Evolutionary conservation across 1,284 basidiomycete species (phyloP).

Genomic region (Ceratobasidium sp.): DNA sequence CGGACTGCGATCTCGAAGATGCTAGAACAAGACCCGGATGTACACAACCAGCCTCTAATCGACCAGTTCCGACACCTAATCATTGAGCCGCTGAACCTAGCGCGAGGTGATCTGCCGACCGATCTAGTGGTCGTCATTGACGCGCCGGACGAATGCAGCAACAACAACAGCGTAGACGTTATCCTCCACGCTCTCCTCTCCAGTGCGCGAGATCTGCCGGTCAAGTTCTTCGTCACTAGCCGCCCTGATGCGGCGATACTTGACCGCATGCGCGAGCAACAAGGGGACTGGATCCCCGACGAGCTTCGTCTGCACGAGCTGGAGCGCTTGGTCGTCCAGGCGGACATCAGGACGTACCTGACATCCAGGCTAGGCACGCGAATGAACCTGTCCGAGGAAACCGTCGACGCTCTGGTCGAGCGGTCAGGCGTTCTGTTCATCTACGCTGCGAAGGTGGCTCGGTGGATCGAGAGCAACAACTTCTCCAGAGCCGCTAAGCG

Average conservation of each 20-base stretch:
- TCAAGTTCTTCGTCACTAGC: not conserved
- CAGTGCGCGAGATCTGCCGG: not conserved
- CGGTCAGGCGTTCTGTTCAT: not conserved
- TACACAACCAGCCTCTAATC: not conserved
- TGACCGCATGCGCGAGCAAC: not conserved
- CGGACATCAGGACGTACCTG: not conserved
- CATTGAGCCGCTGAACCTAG: not conserved
- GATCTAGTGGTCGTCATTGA: not conserved
- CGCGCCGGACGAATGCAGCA: not conserved
- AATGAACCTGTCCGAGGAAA: not conserved
- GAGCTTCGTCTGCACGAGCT: not conserved
- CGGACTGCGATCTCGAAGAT: not conserved
- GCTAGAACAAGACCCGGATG: not conserved
- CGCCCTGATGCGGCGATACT: not conserved
- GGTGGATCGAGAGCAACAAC: not conserved
- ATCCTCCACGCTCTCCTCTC: not conserved
- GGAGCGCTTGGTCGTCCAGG: not conserved
- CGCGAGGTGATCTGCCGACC: not conserved
- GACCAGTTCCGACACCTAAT: not conserved
- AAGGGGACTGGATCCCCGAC: not conserved
- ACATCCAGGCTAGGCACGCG: not conserved
- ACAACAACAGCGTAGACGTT: not conserved
- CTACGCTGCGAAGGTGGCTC: not conserved
- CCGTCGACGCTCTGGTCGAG: not conserved
- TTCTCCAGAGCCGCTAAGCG: not conserved